Base-by-base conservation (phyloP, 495 filamentous ascomycete genomes). In the Xylaria acuta region DNA sequence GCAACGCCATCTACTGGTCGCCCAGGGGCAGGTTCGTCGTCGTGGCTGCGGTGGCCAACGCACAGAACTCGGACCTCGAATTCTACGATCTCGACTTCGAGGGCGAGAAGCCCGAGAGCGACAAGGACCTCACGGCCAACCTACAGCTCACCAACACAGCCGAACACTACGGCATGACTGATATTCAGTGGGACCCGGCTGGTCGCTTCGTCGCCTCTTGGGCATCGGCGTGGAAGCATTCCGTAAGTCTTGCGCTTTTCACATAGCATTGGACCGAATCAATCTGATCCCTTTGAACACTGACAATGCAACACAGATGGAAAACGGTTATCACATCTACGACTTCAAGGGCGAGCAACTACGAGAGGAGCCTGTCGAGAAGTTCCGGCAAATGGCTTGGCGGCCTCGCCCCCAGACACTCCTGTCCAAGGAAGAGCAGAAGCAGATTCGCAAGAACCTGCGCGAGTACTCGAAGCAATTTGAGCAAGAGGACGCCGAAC, bases 1-100 rank as follows among this genome's bases (percentile, higher is more conserved):
- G 91, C 88, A 99, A 99, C 78, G 97, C 92, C 66, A 98, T 99
- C 78, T 97, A 97, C 89, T 99, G 96, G 96, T 97, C 94, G n/a
- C 96, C 96, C 18, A 94, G 92, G 85, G 96, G 96, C 20, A 90
- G 96, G 22, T 98, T 99, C 78, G 94, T 97, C 56, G 89, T 97
- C 53, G 89, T 99, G 18, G 96, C 93, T 30, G 96, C 96, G 2
- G 92, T 99, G 18, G 90, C 93, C 84, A 97, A 93, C 70, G 90
- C 93, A 79, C 92, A 97, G 82, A 93, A 88, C 84, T 97, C 93
- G 75, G 96, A 99, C 67, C 89, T 99, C 72, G 96, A 99, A 76
- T 99, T 99, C 86, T 99, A 89, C 87, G 96, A 99, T 75, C 86
- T 97, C 74, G 97, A 98, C 81, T 99, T 95, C 75, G 96, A 99